phyloP scores from a whole-genome alignment of 2,329 filamentous ascomycete species.

The Calonectria fujianensis region DNA sequence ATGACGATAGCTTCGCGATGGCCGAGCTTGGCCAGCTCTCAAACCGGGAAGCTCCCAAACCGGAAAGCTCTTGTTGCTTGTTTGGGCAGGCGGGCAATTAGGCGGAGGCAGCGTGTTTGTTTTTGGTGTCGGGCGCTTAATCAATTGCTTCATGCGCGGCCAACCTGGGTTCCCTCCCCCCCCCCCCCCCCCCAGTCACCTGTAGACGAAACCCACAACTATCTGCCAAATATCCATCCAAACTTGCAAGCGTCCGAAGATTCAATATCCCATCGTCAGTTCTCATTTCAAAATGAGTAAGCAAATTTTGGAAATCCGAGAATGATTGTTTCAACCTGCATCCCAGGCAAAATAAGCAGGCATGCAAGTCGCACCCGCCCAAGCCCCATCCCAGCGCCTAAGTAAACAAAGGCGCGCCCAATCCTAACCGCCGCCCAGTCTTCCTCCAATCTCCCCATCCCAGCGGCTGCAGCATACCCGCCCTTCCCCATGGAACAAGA shows the following conservation, averaged over 20 bases:
- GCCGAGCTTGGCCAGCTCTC: not conserved
- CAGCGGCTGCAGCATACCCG: conserved; percentile 23
- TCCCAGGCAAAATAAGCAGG: conserved; percentile 12
- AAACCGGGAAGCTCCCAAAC: not conserved
- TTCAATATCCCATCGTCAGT: not conserved
- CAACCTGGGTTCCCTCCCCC: conserved; percentile 45
- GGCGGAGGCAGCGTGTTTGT: conserved; percentile 14
- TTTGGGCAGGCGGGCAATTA: not conserved
- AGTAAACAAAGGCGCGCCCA: conserved; percentile 27
- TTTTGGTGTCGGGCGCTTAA: conserved; percentile 32
- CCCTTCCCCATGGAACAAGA: conserved; percentile 13
- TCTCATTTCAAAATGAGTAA: conserved; percentile 1
- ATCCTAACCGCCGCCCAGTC: conserved; percentile 20
- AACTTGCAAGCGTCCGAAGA: conserved; percentile 1
- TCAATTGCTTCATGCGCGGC: not conserved
- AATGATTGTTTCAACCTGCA: not conserved
- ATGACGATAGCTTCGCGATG: conserved; percentile 28
- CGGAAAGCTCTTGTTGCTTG: not conserved
- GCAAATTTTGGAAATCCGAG: not conserved
- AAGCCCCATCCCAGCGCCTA: conserved; percentile 33
- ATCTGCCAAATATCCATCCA: not conserved
- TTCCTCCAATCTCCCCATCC: conserved; percentile 24
- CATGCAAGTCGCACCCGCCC: conserved; percentile 18
- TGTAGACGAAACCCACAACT: conserved; percentile 22
- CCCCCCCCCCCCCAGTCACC: not conserved